phyloP scores from a whole-genome alignment of 805 yeast species.

The Lipomyces spencermartinsiae region DNA sequence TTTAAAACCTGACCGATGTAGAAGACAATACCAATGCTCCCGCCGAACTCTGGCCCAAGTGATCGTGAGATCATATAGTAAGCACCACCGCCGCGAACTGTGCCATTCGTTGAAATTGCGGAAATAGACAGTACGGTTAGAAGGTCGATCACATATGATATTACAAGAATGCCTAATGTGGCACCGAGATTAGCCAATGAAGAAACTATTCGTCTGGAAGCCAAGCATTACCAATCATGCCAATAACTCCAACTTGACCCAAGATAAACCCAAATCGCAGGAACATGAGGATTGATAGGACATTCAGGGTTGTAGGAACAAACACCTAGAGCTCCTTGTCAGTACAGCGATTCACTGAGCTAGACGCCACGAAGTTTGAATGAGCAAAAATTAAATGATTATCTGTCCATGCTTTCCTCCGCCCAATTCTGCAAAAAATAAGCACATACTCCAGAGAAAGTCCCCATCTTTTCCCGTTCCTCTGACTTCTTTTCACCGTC shows the following conservation, averaged over 20 bases:
- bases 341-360: background rate
- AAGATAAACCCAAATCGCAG: constrained; percentile 92
- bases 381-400: background rate
- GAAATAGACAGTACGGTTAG: constrained; percentile 88
- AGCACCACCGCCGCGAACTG: constrained; percentile 98
- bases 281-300: constrained; percentile 91
- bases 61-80: constrained; percentile 96
- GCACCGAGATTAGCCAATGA: background rate
- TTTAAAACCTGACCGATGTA: constrained; percentile 93
- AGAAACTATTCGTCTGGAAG: background rate
- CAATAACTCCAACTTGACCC: constrained; percentile 91
- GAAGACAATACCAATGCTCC: constrained; percentile 93
- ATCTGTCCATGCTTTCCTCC: background rate
- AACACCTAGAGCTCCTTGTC: constrained; percentile 49
- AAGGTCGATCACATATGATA: constrained; percentile 81
- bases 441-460: constrained; percentile 40
- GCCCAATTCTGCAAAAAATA: background rate
- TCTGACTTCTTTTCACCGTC: constrained; percentile 24
- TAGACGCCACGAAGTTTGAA: background rate
- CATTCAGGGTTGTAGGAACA: constrained; percentile 91
- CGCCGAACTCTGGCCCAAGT: constrained; percentile 97
- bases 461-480: constrained; percentile 40
- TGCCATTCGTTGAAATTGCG: constrained; percentile 97
- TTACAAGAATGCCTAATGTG: constrained; percentile 49
- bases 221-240: constrained; percentile 52